Percentiles rank a stretch among this genome's conserved stretches.
phyloP scores from a whole-genome alignment of 352 stramenopile genomes.

The Globisporangium spiculum region DNA sequence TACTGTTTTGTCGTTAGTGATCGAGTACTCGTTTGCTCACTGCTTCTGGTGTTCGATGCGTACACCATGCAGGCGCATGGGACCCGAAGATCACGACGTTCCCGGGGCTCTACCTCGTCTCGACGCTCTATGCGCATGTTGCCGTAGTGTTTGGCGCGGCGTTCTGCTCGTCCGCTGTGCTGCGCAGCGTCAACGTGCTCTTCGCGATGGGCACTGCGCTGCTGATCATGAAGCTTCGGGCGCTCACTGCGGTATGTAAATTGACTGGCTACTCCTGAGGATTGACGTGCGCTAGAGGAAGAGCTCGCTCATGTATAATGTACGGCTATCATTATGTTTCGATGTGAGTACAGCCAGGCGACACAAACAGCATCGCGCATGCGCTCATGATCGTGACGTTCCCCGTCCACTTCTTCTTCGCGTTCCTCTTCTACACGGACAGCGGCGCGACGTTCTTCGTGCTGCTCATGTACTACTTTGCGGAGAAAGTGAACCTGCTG shows the following conservation, averaged over 20 bases:
- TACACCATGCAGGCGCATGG: constrained; percentile 59
- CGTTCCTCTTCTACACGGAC: constrained; percentile 91
- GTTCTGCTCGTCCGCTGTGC: constrained; percentile 57
- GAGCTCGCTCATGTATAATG: not conserved
- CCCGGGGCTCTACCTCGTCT: constrained; percentile 81
- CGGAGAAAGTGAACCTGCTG: constrained; percentile 46
- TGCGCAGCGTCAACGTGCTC: constrained; percentile 79
- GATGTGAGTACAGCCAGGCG: constrained; percentile 23
- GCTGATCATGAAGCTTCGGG: constrained; percentile 50
- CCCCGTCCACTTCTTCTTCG: constrained; percentile 85
- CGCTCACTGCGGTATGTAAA: constrained; percentile 27
- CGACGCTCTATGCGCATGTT: constrained; percentile 36
- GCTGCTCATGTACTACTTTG: constrained; percentile 76
- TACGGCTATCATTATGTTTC: not conserved
- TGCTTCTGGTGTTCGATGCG: not conserved
- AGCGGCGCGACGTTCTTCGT: constrained; percentile 84
- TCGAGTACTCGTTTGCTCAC: not conserved
- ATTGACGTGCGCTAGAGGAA: not conserved
- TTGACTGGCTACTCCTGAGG: not conserved
- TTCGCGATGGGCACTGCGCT: constrained; percentile 64
- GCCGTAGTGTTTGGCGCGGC: constrained; percentile 14
- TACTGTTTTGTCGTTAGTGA: not conserved
- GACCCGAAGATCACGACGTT: constrained; percentile 93
- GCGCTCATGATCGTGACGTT: constrained; percentile 72
- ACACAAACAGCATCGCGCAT: constrained; percentile 57